These are phyloP conservation scores for Globisporangium carolinianum DNA, from an alignment of 352 stramenopile genomes.

Conservation along the genomic window DNA sequence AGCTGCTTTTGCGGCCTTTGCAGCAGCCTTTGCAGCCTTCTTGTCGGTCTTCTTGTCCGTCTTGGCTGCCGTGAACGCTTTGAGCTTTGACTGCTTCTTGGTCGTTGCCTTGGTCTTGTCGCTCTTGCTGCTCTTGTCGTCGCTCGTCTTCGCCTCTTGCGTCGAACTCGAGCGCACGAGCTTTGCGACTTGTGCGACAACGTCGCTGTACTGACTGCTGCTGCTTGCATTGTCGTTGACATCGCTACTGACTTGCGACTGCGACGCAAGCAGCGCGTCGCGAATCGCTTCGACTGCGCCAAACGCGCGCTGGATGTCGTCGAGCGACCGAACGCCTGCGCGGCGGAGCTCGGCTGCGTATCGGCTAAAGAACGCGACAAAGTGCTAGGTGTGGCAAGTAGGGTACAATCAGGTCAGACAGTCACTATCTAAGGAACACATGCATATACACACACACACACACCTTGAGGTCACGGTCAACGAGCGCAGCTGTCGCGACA, in stretches of 20 bases:
- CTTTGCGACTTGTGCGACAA: constrained; percentile 50
- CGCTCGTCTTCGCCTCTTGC: constrained; percentile 31
- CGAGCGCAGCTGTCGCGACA: constrained; percentile 21
- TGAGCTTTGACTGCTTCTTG: constrained; percentile 29
- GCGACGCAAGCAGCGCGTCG: constrained; percentile 24
- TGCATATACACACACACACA: background rate
- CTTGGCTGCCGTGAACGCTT: constrained; percentile 26
- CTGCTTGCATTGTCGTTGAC: constrained; percentile 13
- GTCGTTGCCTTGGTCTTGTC: constrained; percentile 22
- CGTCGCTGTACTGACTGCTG: constrained; percentile 18
- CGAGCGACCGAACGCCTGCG: constrained; percentile 53
- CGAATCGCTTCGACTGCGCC: constrained; percentile 37
- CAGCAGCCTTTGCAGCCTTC: constrained; percentile 5
- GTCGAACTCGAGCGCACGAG: constrained; percentile 57
- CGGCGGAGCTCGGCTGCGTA: constrained; percentile 60
- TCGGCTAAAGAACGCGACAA: constrained; percentile 67
- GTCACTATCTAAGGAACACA: background rate
- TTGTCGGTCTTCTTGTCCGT: constrained; percentile 29
- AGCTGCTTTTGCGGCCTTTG: constrained; percentile 6
- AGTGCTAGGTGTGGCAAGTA: constrained; percentile 23
- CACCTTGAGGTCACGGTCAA: constrained; percentile 65
- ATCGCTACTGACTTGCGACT: constrained; percentile 18
- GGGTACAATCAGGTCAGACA: too few relatives aligned
- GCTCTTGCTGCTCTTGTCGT: constrained; percentile 18
- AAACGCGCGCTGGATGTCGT: constrained; percentile 70